Percentiles rank a stretch among this genome's conserved stretches.
Evolutionary conservation across 164 flowering plant species (phyloP).

Genomic region (Macadamia integrifolia): DNA sequence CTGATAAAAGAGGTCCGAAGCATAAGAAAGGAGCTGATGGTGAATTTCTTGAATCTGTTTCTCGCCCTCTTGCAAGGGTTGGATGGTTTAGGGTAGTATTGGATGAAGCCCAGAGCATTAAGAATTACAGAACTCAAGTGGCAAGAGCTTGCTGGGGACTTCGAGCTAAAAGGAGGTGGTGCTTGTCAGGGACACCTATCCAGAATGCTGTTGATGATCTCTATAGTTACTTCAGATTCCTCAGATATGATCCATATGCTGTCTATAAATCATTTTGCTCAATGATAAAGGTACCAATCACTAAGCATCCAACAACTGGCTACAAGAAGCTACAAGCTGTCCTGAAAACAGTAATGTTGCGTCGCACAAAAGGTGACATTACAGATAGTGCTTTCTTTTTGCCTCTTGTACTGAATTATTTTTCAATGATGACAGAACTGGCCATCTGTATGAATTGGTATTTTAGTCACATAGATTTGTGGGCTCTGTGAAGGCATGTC

Average conservation of each 20-base stretch:
- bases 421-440: background rate
- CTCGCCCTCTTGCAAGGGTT: conserved; percentile 81
- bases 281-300: conserved; percentile 59
- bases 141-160: conserved; percentile 99
- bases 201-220: conserved; percentile 96
- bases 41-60: conserved; percentile 42
- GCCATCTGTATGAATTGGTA: background rate
- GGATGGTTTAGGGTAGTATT: conserved; percentile 92
- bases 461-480: background rate
- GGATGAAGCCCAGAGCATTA: conserved; percentile 97
- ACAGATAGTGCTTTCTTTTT: background rate
- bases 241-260: conserved; percentile 74
- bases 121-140: conserved; percentile 84
- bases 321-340: conserved; percentile 83
- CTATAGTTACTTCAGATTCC: conserved; percentile 92
- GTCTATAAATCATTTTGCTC: conserved; percentile 54
- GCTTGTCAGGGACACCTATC: conserved; percentile 94
- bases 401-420: background rate
- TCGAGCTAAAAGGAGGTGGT: conserved; percentile 95
- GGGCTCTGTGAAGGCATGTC: background rate
- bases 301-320: conserved; percentile 53
- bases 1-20: conserved; percentile 36
- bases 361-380: conserved; percentile 78
- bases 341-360: conserved; percentile 80
- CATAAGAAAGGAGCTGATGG: conserved; percentile 40